Evolutionary conservation across 2,329 filamentous ascomycete species (phyloP).

Genomic region (Cyphellophora attinorum): DNA sequence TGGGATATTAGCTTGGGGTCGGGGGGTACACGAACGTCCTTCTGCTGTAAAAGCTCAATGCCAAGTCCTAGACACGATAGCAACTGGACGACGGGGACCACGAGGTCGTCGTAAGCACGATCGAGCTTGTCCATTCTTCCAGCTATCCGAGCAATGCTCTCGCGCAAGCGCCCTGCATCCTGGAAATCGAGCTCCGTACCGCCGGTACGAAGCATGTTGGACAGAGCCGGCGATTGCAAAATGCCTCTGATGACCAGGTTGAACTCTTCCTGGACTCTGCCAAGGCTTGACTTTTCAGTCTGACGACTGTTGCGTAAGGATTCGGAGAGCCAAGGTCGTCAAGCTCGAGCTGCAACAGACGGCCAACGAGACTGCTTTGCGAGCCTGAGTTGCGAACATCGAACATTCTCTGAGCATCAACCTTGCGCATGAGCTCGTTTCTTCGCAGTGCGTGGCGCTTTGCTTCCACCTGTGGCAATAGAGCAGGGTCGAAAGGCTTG

Average conservation of each 20-base stretch:
- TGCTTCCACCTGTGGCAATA: slow-evolving; percentile 53
- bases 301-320: no score
- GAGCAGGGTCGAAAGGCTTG: slow-evolving; percentile 71
- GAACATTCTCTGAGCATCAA: slow-evolving; percentile 55
- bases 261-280: slow-evolving; percentile 72
- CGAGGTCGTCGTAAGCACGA: slow-evolving; percentile 76
- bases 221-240: background rate
- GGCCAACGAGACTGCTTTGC: slow-evolving; percentile 55
- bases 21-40: no score
- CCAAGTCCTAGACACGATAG: slow-evolving; percentile 67
- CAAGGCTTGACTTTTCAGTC: slow-evolving; percentile 55
- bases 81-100: slow-evolving; percentile 66
- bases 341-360: slow-evolving; percentile 54
- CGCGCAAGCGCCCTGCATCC: slow-evolving; percentile 21
- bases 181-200: background rate
- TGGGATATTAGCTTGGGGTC: background rate
- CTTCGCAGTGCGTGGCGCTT: slow-evolving; percentile 49
- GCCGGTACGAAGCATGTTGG: slow-evolving; percentile 25
- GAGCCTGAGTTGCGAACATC: slow-evolving; percentile 61
- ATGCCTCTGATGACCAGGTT: slow-evolving; percentile 31
- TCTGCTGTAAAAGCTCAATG: background rate
- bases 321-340: slow-evolving; percentile 54
- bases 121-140: slow-evolving; percentile 61
- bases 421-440: slow-evolving; percentile 43
- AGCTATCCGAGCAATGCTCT: slow-evolving; percentile 59